Evolutionary conservation across 305 asterid species (phyloP), one percentile per base, ranked within the genome.

Genomic region (Fraxinus velutina): DNA sequence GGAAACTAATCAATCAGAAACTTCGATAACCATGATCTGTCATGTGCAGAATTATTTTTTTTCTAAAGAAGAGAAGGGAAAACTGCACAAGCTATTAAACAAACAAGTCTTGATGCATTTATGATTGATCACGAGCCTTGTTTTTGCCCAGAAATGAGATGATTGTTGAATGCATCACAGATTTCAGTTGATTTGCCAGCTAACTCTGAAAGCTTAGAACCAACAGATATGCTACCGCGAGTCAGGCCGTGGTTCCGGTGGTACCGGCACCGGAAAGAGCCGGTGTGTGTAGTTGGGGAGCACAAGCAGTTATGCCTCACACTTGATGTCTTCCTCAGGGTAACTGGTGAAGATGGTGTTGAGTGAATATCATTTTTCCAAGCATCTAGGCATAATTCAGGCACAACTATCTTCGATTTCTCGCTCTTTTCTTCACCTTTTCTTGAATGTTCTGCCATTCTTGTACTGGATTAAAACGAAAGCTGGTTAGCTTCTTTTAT

Each of bases 181-280:
- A 73, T 78, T 55, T 15, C 9, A 33, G 71, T 66, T 17, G 82
- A 75, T 64, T 88, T 85, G 3, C 72, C 82, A 6, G 86, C 80
- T 7, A 87, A n/a, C 81, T 91, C 94, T 0, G 85, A 86, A 74
- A 89, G 92, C 85, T 89, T 88, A 0, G 91, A 62, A 6, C 93
- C 93, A 3, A 92, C 89, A 13, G 93, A 92, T 83, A 85, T 50
- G 89, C 91, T 89, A 66, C 30, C 77, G 10, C 87, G 88, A 12
- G 15, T 79, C 44, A 89, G 74, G 76, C 83, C 60, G 0, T 77
- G 7, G 79, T 21, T 81, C 78, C 95, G 78, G 82, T 89, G 97
- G 80, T 86, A 78, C 29, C 92, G 87, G 82, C 97, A 92, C 82
- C 92, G 82, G 92, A 91, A 92, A 15, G 94, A 90, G 76, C 94